Evolutionary conservation across 345 rosid species (phyloP).

Genomic region (Brassica rapa): DNA sequence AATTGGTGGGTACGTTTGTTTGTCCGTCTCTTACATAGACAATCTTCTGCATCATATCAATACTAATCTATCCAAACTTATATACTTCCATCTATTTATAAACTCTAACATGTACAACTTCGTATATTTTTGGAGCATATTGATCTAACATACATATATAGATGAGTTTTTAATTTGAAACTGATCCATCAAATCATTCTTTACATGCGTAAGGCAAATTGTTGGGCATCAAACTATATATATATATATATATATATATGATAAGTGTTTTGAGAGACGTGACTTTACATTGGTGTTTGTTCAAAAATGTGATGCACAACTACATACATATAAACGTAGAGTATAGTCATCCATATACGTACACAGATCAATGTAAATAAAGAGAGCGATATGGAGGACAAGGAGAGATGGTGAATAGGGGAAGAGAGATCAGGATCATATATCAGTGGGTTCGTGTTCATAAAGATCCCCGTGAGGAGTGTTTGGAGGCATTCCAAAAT

Average conservation of each 20-base stretch:
- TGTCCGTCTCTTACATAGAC: slow-evolving; percentile 42
- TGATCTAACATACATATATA: not conserved
- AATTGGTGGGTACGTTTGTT: slow-evolving; percentile 48
- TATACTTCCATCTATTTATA: not conserved
- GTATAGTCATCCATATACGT: slow-evolving; percentile 21
- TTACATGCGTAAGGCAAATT: not conserved
- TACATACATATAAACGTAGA: slow-evolving; percentile 16
- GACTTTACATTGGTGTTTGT: slow-evolving; percentile 41
- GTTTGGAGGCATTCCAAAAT: slow-evolving; percentile 57
- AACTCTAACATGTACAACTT: not conserved
- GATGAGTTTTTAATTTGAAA: not conserved
- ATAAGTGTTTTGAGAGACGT: slow-evolving; percentile 33
- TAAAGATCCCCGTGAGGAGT: slow-evolving; percentile 56
- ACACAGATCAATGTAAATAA: not conserved
- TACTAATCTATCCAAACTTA: slow-evolving; percentile 27
- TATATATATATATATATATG: not conserved
- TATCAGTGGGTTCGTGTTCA: slow-evolving; percentile 20
- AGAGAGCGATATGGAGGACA: not conserved
- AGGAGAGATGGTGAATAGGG: not conserved
- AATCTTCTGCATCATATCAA: slow-evolving; percentile 26
- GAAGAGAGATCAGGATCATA: not conserved
- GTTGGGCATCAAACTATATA: slow-evolving; percentile 20
- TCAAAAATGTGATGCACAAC: slow-evolving; percentile 27
- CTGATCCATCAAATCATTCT: slow-evolving; percentile 36
- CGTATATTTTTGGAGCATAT: not conserved